These are phyloP conservation scores for Pseudogymnoascus destructans DNA, from an alignment of 2,329 filamentous ascomycete species.

Conservation along the genomic window DNA sequence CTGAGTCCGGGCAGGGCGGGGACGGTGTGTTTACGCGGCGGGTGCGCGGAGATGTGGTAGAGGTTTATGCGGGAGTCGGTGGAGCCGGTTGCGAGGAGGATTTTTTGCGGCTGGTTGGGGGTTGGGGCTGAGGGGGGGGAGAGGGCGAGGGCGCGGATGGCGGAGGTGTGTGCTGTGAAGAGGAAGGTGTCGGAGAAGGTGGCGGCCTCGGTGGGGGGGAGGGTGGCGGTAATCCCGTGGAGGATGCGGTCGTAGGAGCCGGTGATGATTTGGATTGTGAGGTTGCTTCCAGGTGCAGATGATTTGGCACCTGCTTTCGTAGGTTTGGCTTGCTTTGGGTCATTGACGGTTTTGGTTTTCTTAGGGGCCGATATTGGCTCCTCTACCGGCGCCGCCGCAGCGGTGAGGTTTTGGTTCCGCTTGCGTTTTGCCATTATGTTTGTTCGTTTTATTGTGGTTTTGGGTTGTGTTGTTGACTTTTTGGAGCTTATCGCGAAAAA, in stretches of 20 bases:
- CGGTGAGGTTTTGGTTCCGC: constrained; percentile 1
- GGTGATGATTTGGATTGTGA: constrained; percentile 76
- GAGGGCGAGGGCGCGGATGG: constrained; percentile 77
- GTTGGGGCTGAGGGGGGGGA: constrained; percentile 57
- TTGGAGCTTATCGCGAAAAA: constrained; percentile 3
- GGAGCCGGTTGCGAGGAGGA: constrained; percentile 80
- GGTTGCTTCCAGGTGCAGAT: constrained; percentile 21
- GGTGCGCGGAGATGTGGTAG: constrained; percentile 70
- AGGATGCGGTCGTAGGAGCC: constrained; percentile 91
- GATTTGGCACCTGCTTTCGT: constrained; percentile 5
- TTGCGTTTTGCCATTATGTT: constrained; percentile 8
- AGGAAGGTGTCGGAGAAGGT: constrained; percentile 86
- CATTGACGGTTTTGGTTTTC: constrained; percentile 3
- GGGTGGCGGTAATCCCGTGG: constrained; percentile 74
- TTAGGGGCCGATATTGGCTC: constrained; percentile 6
- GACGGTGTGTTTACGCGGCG: constrained; percentile 44
- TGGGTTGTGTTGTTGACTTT: constrained; percentile 2
- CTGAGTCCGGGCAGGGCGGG: constrained; percentile 52
- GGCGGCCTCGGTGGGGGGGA: constrained; percentile 33
- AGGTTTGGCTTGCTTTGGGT: neutral
- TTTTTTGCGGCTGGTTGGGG: constrained; percentile 57
- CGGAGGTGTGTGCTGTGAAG: constrained; percentile 84
- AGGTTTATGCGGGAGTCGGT: constrained; percentile 93
- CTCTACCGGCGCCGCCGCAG: neutral
- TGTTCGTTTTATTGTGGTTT: neutral